Percentiles rank a stretch among this genome's conserved stretches.
Evolutionary conservation across 345 rosid species (phyloP).

Genomic region (Microthlaspi erraticum): DNA sequence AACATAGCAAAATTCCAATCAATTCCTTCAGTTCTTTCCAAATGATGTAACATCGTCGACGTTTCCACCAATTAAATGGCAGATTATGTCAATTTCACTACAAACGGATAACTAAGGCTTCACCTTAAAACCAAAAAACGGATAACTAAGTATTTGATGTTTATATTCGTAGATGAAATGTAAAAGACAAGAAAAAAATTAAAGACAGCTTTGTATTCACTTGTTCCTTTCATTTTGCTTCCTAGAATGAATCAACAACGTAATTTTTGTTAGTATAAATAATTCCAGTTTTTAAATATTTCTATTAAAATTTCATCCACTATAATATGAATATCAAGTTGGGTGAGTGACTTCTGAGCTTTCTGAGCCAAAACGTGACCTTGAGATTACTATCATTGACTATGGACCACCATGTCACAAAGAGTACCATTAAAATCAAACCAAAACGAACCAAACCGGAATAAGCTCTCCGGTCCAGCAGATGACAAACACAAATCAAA

Average conservation of each 20-base stretch:
- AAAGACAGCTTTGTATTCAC: no score
- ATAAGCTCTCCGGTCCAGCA: constrained; percentile 26
- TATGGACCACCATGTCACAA: constrained; percentile 29
- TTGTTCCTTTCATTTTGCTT: no score
- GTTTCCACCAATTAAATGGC: background rate
- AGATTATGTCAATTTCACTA: background rate
- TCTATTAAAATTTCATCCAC: background rate
- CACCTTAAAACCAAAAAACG: no score
- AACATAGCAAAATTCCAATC: no score
- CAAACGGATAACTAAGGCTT: no score
- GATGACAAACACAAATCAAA: constrained; percentile 40
- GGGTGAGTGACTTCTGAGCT: constrained; percentile 23
- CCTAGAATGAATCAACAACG: no score
- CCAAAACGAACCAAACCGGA: constrained; percentile 4
- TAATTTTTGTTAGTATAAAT: no score
- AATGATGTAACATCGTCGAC: background rate
- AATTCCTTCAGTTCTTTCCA: background rate
- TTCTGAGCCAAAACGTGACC: constrained; percentile 20
- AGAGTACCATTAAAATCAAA: background rate
- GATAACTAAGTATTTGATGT: background rate
- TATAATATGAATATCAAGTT: background rate
- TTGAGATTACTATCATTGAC: background rate
- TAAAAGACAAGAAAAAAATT: no score
- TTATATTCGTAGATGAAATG: background rate
- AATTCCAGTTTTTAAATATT: no score